Evolutionary conservation across 2,329 filamentous ascomycete genomes (phyloP).

Genomic region (Sclerotinia nivalis): DNA sequence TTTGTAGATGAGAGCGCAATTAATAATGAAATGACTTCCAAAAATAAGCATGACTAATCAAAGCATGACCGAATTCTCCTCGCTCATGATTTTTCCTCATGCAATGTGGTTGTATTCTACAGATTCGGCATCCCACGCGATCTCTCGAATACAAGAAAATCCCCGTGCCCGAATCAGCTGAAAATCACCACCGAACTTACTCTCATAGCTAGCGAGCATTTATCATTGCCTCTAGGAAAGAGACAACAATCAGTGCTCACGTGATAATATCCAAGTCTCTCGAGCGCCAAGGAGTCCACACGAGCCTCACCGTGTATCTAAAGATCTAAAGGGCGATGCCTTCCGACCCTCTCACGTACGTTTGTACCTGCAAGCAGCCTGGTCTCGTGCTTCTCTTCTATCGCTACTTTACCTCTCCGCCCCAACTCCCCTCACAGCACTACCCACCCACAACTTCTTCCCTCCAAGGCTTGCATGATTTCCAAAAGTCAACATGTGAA

Average conservation of each 20-base stretch:
- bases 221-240: background rate
- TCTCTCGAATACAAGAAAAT: too few relatives aligned
- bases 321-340: conserved; percentile 16
- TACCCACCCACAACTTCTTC: conserved; percentile 22
- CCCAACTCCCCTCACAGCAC: conserved; percentile 29
- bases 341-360: conserved; percentile 40
- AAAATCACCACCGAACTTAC: background rate
- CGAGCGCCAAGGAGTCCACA: background rate
- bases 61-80: background rate
- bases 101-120: background rate
- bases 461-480: conserved; percentile 29
- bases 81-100: background rate
- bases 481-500: conserved; percentile 31
- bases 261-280: background rate
- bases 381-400: conserved; percentile 41
- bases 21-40: background rate
- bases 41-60: conserved; percentile 4
- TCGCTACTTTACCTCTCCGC: conserved; percentile 39
- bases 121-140: background rate
- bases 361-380: conserved; percentile 35
- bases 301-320: background rate
- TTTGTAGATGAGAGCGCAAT: too few relatives aligned
- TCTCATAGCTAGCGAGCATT: background rate
- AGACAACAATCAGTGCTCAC: background rate
- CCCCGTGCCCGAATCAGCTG: background rate